Base-by-base conservation (phyloP, 1,284 basidiomycete species). In the Ustilago shanxiensis region DNA sequence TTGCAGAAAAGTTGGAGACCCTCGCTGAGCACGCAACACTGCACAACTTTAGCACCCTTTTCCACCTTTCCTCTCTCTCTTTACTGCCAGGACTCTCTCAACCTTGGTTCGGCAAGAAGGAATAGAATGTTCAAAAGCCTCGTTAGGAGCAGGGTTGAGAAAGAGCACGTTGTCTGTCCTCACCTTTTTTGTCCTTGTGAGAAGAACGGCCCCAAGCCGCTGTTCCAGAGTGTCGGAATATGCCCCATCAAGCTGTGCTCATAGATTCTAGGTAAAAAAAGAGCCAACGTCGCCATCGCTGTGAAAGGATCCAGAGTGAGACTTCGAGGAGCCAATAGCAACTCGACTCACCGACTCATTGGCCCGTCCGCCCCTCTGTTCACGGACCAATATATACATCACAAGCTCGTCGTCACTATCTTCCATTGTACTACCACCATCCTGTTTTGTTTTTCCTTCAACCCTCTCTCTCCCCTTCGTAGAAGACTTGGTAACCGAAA, bases 301-400 rank as follows among this genome's bases (percentile, higher is more conserved):
- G 10, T 49, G 24, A 49, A 49, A 44, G 41, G n/a, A 41, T 7
- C 8, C 35, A 37, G 8, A 33, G 31, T 14, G 37, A 41, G 37
- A 1, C 10, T n/a, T 20, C 7, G 41, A 44, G 41, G 18, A 20
- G 20, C 54, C 54, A 45, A 56, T 45, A 44, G 41, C 54, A 45
- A 47, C 24, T 45, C 44, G 24, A 22, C 8, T 45, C 28, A 22
- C 18, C 62, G 14, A 37, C 28, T 31, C 16, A 53, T 54, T 58
- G 35, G n/a, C 29, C 37, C 60, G n/a, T 53, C 51, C 37, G 41
- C 31, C 37, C 37, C 28, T 60, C 66, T 24, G 29, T 37, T 26
- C 65, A 31, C 29, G 16, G 50, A 50, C 56, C 61, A 60, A 60
- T 72, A 59, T 57, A 65, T 50, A 62, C 66, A 60, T 28, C 28